These are phyloP conservation scores for Fusarium pilosicola DNA, from an alignment of 2,329 filamentous ascomycete genomes.

Conservation along the genomic window DNA sequence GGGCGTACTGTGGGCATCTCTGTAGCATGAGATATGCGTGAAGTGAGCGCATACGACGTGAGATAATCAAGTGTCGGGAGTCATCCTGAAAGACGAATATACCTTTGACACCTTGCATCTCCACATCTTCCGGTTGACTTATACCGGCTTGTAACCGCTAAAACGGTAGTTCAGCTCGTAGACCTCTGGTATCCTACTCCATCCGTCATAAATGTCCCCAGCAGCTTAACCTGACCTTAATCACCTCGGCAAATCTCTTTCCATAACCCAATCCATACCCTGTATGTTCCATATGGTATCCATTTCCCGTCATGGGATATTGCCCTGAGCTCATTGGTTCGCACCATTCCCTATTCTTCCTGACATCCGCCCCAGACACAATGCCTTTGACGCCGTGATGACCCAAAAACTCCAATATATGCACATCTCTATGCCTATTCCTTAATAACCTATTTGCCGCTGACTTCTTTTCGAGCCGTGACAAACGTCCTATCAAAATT, in stretches of 20 bases:
- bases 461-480: conserved; percentile 45
- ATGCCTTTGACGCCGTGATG: conserved; percentile 11
- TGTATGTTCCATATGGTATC: neutral
- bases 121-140: neutral
- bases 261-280: neutral
- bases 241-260: neutral
- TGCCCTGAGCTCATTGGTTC: neutral
- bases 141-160: neutral
- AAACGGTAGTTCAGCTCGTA: neutral
- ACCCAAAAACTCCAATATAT: conserved; percentile 26
- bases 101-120: conserved; percentile 19
- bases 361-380: neutral
- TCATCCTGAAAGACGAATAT: conserved; percentile 30
- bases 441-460: neutral
- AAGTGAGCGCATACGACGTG: conserved; percentile 1
- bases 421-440: neutral
- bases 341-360: neutral
- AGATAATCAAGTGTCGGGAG: conserved; percentile 12
- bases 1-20: conserved; percentile 29
- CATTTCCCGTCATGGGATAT: neutral
- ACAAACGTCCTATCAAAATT: conserved; percentile 44
- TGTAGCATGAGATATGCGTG: conserved; percentile 14
- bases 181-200: neutral
- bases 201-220: neutral
- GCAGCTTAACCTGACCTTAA: neutral